phyloP scores from a whole-genome alignment of 768 basidiomycete species.

The Amanita exitialis region DNA sequence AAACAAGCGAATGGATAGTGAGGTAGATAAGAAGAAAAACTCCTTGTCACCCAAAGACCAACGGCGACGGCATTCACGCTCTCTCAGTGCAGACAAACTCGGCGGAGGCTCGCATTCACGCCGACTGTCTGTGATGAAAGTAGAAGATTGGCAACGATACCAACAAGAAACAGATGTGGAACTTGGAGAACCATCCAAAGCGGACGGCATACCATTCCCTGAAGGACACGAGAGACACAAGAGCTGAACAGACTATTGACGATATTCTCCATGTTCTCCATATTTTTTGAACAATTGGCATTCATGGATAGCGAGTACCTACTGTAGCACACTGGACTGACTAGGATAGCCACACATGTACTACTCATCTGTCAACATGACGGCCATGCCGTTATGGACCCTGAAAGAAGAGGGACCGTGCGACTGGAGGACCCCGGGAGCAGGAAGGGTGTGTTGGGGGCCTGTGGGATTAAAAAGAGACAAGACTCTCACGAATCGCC shows the following conservation, averaged over 20 bases:
- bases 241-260: conserved; percentile 5
- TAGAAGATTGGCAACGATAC: conserved; percentile 77
- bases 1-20: conserved; percentile 35
- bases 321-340: background rate
- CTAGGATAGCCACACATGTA: conserved; percentile 5
- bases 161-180: conserved; percentile 40
- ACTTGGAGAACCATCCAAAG: conserved; percentile 15
- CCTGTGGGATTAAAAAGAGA: conserved; percentile 15
- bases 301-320: conserved; percentile 2
- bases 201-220: conserved; percentile 49
- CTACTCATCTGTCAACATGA: conserved; percentile 5
- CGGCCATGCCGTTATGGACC: conserved; percentile 1
- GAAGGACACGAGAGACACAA: conserved; percentile 13
- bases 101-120: conserved; percentile 44
- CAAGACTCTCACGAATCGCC: conserved; percentile 11
- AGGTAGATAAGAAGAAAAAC: conserved; percentile 22
- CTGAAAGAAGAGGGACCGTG: conserved; percentile 4
- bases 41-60: conserved; percentile 24
- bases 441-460: conserved; percentile 7
- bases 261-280: background rate
- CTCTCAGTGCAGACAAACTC: conserved; percentile 55
- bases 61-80: conserved; percentile 33
- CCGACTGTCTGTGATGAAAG: conserved; percentile 67
- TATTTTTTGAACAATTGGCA: conserved; percentile 3
- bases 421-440: conserved; percentile 5